phyloP scores from a whole-genome alignment of 495 filamentous ascomycete species.

The Talaromyces wortmannii region DNA sequence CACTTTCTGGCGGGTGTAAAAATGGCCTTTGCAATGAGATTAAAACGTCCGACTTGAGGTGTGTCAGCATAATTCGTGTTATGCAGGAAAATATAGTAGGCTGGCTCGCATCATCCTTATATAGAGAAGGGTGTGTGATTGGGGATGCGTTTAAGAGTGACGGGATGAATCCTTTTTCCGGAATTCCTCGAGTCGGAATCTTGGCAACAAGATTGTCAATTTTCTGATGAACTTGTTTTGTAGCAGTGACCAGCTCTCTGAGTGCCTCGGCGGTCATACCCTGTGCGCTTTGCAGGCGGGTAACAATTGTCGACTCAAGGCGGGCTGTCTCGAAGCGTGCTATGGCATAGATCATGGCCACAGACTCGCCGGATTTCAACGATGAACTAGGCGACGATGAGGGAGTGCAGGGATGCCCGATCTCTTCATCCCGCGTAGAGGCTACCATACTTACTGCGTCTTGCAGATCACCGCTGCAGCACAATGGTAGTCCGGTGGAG shows the following conservation, averaged over 20 bases:
- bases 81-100: background rate
- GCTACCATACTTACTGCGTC: background rate
- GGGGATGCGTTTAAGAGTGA: background rate
- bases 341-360: slow-evolving; percentile 4
- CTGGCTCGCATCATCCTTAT: background rate
- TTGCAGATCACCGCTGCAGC: slow-evolving; percentile 2
- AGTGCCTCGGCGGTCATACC: background rate
- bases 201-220: background rate
- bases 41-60: background rate
- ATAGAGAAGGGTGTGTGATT: background rate
- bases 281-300: background rate
- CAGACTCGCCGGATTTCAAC: background rate
- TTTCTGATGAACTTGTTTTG: slow-evolving; percentile 2
- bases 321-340: background rate
- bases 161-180: background rate
- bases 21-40: slow-evolving; percentile 1
- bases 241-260: background rate
- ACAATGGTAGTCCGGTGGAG: slow-evolving; percentile 10
- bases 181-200: background rate
- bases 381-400: background rate
- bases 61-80: slow-evolving; percentile 2
- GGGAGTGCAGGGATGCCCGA: background rate
- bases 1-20: background rate
- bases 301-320: background rate
- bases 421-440: background rate